phyloP scores from a whole-genome alignment of 345 rosid genomes.

The Syzygium grande region DNA sequence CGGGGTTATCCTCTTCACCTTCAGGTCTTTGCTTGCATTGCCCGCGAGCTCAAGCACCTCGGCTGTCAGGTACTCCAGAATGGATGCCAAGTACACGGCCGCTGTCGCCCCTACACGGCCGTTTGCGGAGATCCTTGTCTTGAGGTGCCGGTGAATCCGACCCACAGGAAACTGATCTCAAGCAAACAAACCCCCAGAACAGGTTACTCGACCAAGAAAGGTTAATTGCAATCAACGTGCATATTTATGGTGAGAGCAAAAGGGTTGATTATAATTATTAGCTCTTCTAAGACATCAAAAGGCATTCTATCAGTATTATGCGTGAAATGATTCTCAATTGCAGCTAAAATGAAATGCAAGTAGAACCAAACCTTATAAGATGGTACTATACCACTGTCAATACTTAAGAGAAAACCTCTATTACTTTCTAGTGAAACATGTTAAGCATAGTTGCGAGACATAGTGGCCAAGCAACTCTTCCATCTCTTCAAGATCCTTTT shows the following conservation, averaged over 20 bases:
- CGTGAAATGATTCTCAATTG: neutral
- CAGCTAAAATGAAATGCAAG: neutral
- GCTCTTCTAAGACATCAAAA: neutral
- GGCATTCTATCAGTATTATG: neutral
- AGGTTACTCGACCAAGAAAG: neutral
- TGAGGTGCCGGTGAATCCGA: slow-evolving; percentile 68
- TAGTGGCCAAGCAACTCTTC: neutral
- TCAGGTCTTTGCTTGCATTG: slow-evolving; percentile 67
- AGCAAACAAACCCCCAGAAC: neutral
- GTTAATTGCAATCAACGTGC: neutral
- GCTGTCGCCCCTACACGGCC: slow-evolving; percentile 84
- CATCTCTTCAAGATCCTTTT: neutral
- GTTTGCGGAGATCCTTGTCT: slow-evolving; percentile 39
- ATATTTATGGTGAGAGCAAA: neutral
- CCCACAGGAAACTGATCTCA: slow-evolving; percentile 61
- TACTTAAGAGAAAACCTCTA: neutral
- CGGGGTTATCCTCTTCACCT: slow-evolving; percentile 66
- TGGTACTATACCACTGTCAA: neutral
- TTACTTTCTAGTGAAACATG: neutral
- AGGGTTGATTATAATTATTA: neutral
- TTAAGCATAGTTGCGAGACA: neutral
- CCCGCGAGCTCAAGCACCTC: slow-evolving; percentile 79
- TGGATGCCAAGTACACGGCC: slow-evolving; percentile 62
- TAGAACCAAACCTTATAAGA: neutral
- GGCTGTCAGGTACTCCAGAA: slow-evolving; percentile 66